These are phyloP conservation scores for Friedmanniomyces simplex DNA, from an alignment of 495 filamentous ascomycete genomes.

Conservation along the genomic window DNA sequence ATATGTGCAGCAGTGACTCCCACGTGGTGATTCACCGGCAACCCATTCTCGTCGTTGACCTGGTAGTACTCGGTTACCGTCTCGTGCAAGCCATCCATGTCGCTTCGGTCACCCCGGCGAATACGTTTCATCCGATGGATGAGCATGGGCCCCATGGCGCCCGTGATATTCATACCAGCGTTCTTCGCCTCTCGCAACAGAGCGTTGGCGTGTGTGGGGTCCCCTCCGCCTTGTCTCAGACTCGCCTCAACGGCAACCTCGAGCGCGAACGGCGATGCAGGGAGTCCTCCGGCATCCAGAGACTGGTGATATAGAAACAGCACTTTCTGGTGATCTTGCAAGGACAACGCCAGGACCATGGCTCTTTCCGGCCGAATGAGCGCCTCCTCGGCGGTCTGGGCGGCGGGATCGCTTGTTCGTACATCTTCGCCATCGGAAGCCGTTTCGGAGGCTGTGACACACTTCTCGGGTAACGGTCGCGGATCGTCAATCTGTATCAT, in stretches of 20 bases:
- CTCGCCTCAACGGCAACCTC: conserved; percentile 20
- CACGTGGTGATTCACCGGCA: conserved; percentile 11
- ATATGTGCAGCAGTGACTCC: conserved; percentile 18
- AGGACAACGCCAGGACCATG: conserved; percentile 16
- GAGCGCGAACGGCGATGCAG: conserved; percentile 6
- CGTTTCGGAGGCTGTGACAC: neutral
- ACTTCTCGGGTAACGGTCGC: neutral
- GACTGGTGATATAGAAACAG: conserved; percentile 8
- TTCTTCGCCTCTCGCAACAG: conserved; percentile 6
- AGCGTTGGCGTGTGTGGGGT: conserved; percentile 1
- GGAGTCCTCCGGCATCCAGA: conserved; percentile 12
- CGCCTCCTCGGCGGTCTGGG: neutral
- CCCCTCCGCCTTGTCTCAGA: conserved; percentile 7
- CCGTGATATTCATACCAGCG: conserved; percentile 21
- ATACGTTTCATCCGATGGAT: neutral
- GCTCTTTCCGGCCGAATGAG: neutral
- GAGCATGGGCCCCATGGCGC: conserved; percentile 17
- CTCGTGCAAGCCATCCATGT: neutral
- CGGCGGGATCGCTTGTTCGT: neutral
- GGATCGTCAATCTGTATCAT: neutral
- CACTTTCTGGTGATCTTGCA: neutral
- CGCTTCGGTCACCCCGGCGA: neutral
- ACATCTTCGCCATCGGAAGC: neutral
- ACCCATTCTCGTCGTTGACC: conserved; percentile 13
- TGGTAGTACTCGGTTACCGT: conserved; percentile 20